Conservation (phyloP, 2,329 filamentous ascomycete species). For the Fusarium albosuccineum region DNA sequence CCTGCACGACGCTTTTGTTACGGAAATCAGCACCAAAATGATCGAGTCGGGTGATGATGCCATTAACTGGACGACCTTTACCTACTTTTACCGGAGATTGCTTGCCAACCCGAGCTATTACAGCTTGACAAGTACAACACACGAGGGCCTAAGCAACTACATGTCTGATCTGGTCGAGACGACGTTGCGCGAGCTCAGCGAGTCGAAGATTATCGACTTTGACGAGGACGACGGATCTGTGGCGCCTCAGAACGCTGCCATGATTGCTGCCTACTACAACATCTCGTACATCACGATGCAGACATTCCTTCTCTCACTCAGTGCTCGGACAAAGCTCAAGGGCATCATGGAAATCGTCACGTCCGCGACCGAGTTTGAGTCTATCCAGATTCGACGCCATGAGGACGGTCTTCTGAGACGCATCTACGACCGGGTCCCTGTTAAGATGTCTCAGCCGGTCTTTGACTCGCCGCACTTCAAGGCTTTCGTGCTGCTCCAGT, state of each 20-base stretch:
- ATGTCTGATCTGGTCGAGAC: conserved; percentile 95
- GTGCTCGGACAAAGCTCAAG: conserved; percentile 91
- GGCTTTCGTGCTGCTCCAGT: conserved; percentile 95
- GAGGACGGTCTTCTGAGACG: conserved; percentile 89
- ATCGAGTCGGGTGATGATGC: conserved; percentile 96
- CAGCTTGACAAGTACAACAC: conserved; percentile 86
- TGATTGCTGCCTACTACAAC: conserved; percentile 99
- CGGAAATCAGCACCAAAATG: conserved; percentile 95
- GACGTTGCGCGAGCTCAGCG: conserved; percentile 88
- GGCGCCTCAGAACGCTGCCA: conserved; percentile 91
- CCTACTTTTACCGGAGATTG: conserved; percentile 96
- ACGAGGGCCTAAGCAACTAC: conserved; percentile 93
- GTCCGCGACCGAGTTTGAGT: conserved; percentile 95
- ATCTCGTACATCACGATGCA: conserved; percentile 99
- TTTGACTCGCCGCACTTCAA: conserved; percentile 99
- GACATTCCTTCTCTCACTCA: conserved; percentile 93
- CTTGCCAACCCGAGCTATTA: conserved; percentile 98
- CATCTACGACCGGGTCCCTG: conserved; percentile 93
- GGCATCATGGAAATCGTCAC: conserved; percentile 97
- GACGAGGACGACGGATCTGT: conserved; percentile 95
- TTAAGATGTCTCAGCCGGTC: conserved; percentile 90
- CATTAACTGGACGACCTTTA: conserved; percentile 98
- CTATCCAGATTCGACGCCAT: conserved; percentile 92
- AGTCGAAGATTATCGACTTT: conserved; percentile 95
- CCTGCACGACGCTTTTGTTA: conserved; percentile 95